Conservation (phyloP, 345 rosid genomes). For the Moricandia arvensis region DNA sequence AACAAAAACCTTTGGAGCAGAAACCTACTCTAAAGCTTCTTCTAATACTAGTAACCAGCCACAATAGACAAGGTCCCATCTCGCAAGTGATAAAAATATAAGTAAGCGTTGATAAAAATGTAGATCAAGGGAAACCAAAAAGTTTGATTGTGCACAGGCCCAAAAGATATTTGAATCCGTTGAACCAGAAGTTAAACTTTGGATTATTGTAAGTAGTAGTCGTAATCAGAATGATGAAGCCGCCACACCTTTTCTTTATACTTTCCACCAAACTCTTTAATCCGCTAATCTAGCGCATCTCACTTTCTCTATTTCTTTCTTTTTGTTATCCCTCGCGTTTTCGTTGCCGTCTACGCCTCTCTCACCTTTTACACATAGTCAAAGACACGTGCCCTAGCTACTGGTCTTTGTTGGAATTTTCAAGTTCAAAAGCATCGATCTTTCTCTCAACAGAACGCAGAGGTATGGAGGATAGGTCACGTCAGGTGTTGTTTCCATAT, state of each 20-base stretch:
- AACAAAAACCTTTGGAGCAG: not conserved
- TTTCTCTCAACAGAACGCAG: not conserved
- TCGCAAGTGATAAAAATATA: not conserved
- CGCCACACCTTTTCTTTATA: slow-evolving; percentile 43
- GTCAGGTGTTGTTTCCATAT: slow-evolving; percentile 36
- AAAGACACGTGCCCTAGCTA: not conserved
- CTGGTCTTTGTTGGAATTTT: not conserved
- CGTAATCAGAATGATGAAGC: slow-evolving; percentile 52
- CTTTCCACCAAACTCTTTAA: slow-evolving; percentile 40
- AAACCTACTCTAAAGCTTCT: not conserved
- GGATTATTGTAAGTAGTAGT: slow-evolving; percentile 19
- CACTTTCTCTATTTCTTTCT: not conserved
- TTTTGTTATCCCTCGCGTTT: not conserved
- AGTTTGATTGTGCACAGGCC: not conserved
- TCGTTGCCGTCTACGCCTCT: slow-evolving; percentile 51
- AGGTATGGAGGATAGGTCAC: slow-evolving; percentile 15
- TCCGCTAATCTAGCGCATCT: slow-evolving; percentile 48
- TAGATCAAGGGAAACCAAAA: not conserved
- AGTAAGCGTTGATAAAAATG: not conserved
- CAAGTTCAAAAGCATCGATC: not conserved
- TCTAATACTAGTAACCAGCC: not conserved
- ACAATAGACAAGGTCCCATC: not conserved
- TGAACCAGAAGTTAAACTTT: slow-evolving; percentile 30
- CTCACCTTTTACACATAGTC: slow-evolving; percentile 13
- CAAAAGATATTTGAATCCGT: not conserved